Conservation (phyloP, 139 green algal species). For the Chlamydomonas applanata region DNA sequence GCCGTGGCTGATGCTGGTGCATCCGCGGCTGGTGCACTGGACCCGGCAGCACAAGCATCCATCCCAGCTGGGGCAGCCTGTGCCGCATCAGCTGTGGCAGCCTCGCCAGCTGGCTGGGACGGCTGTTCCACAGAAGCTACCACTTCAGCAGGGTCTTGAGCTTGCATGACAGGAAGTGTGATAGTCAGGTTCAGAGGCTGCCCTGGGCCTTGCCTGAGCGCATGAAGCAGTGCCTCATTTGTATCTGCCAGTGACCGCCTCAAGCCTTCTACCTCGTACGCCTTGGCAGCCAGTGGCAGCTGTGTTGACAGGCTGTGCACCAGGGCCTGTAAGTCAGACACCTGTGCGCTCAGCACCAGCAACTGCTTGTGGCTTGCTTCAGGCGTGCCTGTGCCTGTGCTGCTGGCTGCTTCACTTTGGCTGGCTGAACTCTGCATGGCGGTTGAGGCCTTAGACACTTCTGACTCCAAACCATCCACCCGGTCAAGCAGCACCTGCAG, state of each 20-base stretch:
- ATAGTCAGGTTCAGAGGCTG: constrained; percentile 5
- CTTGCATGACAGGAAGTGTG: not conserved
- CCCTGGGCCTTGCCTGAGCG: not conserved
- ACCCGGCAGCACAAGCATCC: not conserved
- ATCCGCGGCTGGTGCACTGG: not conserved
- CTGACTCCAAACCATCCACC: too few species aligned
- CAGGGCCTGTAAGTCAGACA: constrained; percentile 6
- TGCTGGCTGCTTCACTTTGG: not conserved
- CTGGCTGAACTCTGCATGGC: not conserved
- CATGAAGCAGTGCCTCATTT: constrained; percentile 4
- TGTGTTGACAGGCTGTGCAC: not conserved
- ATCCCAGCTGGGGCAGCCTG: not conserved
- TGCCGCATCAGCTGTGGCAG: too few species aligned
- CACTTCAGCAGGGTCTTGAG: too few species aligned
- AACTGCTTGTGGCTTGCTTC: too few species aligned
- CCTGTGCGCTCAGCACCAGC: not conserved
- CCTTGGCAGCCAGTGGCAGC: constrained; percentile 10
- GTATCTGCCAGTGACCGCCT: not conserved
- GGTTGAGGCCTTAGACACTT: too few species aligned
- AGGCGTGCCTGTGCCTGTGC: not conserved
- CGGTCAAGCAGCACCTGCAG: too few species aligned
- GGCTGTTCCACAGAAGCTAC: too few species aligned
- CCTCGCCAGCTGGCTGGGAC: too few species aligned
- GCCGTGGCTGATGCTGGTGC: not conserved
- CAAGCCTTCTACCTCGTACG: constrained; percentile 26